Conservation (phyloP, 2,329 filamentous ascomycete species). For the Ophiostoma pallidulum region DNA sequence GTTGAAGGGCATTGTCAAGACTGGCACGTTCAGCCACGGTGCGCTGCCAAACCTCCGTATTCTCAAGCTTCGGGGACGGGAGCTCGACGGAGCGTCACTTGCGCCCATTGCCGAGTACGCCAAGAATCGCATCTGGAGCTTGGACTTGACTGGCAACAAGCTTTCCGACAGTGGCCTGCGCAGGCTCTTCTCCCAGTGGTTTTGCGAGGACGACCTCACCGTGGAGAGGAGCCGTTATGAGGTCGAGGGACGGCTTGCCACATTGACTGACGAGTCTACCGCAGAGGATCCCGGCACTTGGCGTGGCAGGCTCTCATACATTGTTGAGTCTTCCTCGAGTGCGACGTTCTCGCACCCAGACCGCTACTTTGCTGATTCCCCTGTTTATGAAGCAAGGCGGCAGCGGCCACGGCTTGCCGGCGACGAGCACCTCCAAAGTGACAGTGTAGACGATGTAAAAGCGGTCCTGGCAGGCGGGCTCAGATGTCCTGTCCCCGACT, state of each 20-base stretch:
- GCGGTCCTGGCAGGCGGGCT: constrained; percentile 20
- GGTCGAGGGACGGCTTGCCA: constrained; percentile 36
- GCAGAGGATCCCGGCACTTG: constrained; percentile 16
- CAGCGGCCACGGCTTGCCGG: constrained; percentile 29
- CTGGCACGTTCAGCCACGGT: constrained; percentile 13
- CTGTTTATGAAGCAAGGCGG: constrained; percentile 27
- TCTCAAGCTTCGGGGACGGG: constrained; percentile 39
- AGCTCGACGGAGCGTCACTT: constrained; percentile 34
- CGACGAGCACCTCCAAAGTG: constrained; percentile 21
- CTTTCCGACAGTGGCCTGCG: constrained; percentile 36
- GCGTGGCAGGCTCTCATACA: constrained; percentile 34
- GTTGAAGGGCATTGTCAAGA: constrained; percentile 23
- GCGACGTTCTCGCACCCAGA: constrained; percentile 34
- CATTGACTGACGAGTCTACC: constrained; percentile 4
- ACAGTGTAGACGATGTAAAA: constrained; percentile 27
- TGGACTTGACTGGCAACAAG: constrained; percentile 45
- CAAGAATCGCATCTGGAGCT: constrained; percentile 41
- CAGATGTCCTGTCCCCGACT: constrained; percentile 11
- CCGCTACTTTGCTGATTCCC: constrained; percentile 40
- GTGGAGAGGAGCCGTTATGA: constrained; percentile 26
- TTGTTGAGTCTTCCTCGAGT: constrained; percentile 41
- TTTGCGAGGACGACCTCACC: constrained; percentile 11
- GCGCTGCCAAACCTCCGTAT: constrained; percentile 40
- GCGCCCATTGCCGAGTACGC: constrained; percentile 27
- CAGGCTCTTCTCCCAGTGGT: constrained; percentile 23